Evolutionary conservation across 139 green algal genomes (phyloP).

Genomic region (Dunaliella primolecta): DNA sequence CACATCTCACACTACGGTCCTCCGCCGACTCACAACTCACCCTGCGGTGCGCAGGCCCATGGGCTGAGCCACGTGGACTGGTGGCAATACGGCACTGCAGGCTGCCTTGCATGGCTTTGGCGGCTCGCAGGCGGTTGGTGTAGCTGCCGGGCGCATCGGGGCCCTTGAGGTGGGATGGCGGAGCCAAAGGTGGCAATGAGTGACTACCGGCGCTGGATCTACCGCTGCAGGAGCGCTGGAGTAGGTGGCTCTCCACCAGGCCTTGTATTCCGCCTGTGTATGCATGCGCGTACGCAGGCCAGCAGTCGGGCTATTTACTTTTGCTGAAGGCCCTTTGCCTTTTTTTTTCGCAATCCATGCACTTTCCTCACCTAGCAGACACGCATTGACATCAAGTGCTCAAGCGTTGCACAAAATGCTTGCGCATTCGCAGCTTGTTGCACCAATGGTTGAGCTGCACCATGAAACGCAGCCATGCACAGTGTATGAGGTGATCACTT

Average conservation of each 20-base stretch:
- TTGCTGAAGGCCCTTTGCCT: too few species aligned
- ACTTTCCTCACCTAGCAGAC: too few species aligned
- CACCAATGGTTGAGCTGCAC: too few species aligned
- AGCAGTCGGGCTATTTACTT: too few species aligned
- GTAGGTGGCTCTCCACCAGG: background rate
- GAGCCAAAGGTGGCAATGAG: background rate
- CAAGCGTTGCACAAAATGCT: too few species aligned
- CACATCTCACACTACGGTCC: background rate
- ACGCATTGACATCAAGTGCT: too few species aligned
- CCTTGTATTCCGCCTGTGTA: background rate
- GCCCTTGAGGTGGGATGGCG: background rate
- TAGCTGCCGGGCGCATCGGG: background rate
- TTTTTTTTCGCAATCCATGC: too few species aligned
- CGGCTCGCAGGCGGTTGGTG: background rate
- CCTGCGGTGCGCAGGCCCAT: background rate
- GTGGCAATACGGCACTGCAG: background rate
- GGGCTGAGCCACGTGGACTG: background rate
- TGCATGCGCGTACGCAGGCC: background rate
- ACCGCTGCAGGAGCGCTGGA: background rate
- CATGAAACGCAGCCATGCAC: too few species aligned
- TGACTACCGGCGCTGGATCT: background rate
- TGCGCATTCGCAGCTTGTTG: too few species aligned
- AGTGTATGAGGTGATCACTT: too few species aligned
- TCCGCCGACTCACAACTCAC: too few species aligned
- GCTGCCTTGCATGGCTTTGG: background rate